Conservation (phyloP, 345 rosid genomes). For the Eucalyptus marginata region DNA sequence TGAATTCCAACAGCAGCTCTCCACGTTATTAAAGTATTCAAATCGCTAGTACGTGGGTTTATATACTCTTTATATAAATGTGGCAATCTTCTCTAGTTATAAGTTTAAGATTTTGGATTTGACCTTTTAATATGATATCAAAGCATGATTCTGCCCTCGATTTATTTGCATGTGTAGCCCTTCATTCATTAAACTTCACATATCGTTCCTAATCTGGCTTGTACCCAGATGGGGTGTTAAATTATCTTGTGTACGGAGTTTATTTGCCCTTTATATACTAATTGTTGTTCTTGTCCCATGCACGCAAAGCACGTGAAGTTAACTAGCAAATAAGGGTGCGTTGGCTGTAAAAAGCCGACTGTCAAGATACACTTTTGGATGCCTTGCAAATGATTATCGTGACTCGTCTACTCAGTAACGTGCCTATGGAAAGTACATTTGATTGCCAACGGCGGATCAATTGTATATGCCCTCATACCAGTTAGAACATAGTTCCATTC, state of each 20-base stretch:
- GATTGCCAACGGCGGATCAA: not conserved
- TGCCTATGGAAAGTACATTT: not conserved
- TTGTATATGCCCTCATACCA: not conserved
- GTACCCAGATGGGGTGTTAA: not conserved
- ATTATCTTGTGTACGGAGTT: no score
- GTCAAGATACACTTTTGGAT: not conserved
- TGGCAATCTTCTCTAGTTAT: not conserved
- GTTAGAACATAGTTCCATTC: not conserved
- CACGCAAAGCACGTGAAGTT: not conserved
- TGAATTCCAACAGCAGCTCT: not conserved
- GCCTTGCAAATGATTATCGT: not conserved
- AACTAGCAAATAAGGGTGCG: not conserved
- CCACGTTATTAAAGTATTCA: not conserved
- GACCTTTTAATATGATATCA: not conserved
- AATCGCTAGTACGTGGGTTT: not conserved
- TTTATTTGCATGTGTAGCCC: not conserved
- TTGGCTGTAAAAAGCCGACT: not conserved
- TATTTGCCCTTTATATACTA: no score
- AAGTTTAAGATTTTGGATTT: not conserved
- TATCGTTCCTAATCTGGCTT: not conserved
- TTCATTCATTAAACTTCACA: not conserved
- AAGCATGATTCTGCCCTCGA: accelerated
- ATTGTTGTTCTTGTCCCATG: not conserved
- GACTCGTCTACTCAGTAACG: not conserved
- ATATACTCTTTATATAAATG: not conserved